Evolutionary conservation across 306 rosid genomes (phyloP).

Genomic region (Alnus glutinosa): DNA sequence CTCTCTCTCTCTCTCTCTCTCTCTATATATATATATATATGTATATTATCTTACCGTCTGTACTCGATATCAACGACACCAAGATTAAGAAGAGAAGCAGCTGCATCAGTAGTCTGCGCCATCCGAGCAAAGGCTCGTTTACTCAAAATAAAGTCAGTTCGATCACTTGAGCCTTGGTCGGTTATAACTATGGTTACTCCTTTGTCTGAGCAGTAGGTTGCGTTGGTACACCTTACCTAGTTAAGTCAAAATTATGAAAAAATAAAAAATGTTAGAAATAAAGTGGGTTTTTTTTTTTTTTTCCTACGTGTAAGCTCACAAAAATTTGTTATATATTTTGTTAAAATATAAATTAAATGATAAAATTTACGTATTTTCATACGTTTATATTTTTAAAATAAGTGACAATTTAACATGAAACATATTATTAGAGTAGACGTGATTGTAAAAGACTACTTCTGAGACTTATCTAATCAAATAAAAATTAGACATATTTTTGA

Average conservation of each 20-base stretch:
- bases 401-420: background rate
- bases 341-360: no score
- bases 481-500: background rate
- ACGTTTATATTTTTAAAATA: no score
- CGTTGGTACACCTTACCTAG: conserved; percentile 74
- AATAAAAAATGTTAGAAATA: background rate
- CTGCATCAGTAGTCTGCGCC: conserved; percentile 68
- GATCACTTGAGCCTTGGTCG: conserved; percentile 64
- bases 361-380: no score
- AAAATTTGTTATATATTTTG: background rate
- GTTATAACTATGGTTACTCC: conserved; percentile 78
- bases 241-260: background rate
- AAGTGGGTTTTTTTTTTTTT: no score
- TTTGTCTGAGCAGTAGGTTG: conserved; percentile 60
- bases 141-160: conserved; percentile 78
- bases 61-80: conserved; percentile 74
- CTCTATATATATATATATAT: no score
- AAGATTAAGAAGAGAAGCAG: conserved; percentile 48
- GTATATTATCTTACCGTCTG: conserved; percentile 50
- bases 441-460: no score
- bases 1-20: no score
- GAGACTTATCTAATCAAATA: no score
- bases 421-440: no score
- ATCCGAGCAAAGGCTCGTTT: conserved; percentile 59
- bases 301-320: no score